phyloP scores from a whole-genome alignment of 352 stramenopile genomes.

The Phytophthora capsici region DNA sequence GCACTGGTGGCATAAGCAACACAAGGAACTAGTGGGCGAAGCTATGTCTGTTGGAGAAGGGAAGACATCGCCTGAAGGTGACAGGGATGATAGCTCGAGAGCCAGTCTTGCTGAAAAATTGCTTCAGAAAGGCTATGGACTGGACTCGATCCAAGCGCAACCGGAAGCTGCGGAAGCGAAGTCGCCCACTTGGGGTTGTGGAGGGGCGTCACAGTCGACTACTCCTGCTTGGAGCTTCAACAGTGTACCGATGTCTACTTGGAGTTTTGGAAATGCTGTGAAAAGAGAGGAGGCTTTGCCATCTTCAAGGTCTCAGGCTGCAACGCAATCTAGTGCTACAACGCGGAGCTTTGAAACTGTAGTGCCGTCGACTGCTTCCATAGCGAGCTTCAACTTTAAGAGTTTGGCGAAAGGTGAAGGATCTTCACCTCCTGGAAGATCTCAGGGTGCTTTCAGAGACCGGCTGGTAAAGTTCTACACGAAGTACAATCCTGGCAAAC shows the following conservation, averaged over 20 bases:
- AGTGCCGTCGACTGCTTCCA: too few relatives aligned
- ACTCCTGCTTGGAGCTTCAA: neutral
- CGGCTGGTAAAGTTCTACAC: constrained; percentile 70
- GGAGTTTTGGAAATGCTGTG: neutral
- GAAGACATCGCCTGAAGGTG: neutral
- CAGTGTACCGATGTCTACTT: neutral
- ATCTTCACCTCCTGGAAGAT: neutral
- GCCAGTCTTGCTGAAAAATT: constrained; percentile 55
- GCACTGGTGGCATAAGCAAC: constrained; percentile 71
- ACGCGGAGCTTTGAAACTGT: too few relatives aligned
- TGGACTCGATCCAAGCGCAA: constrained; percentile 30
- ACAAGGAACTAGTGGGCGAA: constrained; percentile 46
- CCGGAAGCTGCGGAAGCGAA: neutral
- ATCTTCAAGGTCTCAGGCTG: too few relatives aligned
- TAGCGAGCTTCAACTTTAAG: too few relatives aligned
- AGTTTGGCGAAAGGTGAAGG: neutral
- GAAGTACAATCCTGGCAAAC: constrained; percentile 69
- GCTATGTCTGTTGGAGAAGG: constrained; percentile 30
- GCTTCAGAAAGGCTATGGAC: constrained; percentile 58
- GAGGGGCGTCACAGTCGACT: neutral
- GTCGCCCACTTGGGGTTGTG: constrained; percentile 1
- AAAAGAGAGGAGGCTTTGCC: too few relatives aligned
- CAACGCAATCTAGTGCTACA: too few relatives aligned
- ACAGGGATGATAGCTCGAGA: neutral
- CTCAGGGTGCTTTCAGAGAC: constrained; percentile 29